Evolutionary conservation across 805 yeast species (phyloP).

Genomic region (Saturnispora serradocipensis): DNA sequence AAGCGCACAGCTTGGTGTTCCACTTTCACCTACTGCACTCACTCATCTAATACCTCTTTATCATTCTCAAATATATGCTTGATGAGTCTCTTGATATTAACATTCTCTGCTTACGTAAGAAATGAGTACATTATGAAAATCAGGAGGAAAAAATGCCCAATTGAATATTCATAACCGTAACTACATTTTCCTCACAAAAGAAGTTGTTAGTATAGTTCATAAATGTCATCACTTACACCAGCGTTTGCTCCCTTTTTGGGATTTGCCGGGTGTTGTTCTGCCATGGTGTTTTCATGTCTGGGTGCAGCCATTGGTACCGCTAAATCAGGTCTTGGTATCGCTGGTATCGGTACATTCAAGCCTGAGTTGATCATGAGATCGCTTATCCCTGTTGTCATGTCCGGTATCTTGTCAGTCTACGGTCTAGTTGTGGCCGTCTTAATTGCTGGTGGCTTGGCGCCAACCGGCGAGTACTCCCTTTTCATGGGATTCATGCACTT

Average conservation of each 20-base stretch:
- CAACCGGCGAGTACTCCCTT: slow-evolving; percentile 68
- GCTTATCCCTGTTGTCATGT: slow-evolving; percentile 94
- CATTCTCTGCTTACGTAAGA: neutral
- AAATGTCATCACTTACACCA: slow-evolving; percentile 41
- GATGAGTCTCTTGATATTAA: neutral
- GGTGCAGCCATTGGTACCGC: slow-evolving; percentile 99
- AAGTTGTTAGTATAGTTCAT: too few species aligned
- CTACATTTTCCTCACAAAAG: neutral
- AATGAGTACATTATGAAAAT: neutral
- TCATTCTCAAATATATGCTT: neutral
- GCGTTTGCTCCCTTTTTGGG: slow-evolving; percentile 96
- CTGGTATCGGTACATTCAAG: slow-evolving; percentile 96
- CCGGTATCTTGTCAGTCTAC: slow-evolving; percentile 94
- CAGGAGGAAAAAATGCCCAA: neutral
- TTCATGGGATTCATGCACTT: slow-evolving; percentile 98
- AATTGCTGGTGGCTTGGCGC: slow-evolving; percentile 84
- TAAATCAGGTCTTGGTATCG: slow-evolving; percentile 94
- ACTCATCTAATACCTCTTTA: neutral
- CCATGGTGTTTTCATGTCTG: slow-evolving; percentile 84
- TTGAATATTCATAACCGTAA: neutral
- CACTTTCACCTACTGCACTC: neutral
- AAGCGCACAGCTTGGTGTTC: too few species aligned
- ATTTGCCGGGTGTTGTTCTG: slow-evolving; percentile 93
- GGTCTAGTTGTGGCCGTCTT: slow-evolving; percentile 95
- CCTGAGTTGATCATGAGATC: slow-evolving; percentile 96